Percentiles rank a stretch among this genome's conserved stretches.
These are phyloP conservation scores for Mycena venus DNA, from an alignment of 768 basidiomycete genomes.

Conservation along the genomic window DNA sequence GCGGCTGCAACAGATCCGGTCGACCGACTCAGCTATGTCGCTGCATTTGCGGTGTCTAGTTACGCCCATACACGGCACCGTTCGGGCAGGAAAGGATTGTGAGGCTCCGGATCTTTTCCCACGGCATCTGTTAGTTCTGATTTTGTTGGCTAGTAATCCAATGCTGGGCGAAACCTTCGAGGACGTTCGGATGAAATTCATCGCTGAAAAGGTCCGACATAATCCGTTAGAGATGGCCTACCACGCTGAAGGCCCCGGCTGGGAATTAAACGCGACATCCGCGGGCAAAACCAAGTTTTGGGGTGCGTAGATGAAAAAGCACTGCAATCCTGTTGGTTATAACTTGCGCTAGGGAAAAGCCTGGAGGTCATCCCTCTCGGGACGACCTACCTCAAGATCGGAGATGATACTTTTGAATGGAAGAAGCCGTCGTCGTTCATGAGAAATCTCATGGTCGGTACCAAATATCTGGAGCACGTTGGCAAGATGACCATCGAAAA, in stretches of 20 bases:
- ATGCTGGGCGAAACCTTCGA: conserved; percentile 93
- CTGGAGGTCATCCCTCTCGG: conserved; percentile 90
- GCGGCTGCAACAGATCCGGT: conserved; percentile 68
- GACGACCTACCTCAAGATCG: conserved; percentile 74
- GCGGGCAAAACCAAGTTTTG: conserved; percentile 91
- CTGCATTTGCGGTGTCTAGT: conserved; percentile 87
- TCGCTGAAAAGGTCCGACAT: conserved; percentile 91
- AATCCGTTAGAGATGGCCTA: conserved; percentile 89
- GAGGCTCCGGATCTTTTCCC: conserved; percentile 41
- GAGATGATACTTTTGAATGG: conserved; percentile 80
- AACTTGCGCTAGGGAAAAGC: conserved; percentile 75
- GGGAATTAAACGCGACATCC: conserved; percentile 84
- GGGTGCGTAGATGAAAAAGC: conserved; percentile 78
- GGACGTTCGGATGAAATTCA: conserved; percentile 82
- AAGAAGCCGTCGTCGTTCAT: conserved; percentile 90
- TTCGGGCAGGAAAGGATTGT: conserved; percentile 91
- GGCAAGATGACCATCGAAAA: conserved; percentile 86
- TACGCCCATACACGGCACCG: conserved; percentile 87
- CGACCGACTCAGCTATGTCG: conserved; percentile 80
- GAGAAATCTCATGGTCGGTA: conserved; percentile 90
- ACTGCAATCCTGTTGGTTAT: conserved; percentile 23
- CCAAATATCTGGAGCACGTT: conserved; percentile 90
- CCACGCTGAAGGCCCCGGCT: conserved; percentile 84
- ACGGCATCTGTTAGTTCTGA: conserved; percentile 12
- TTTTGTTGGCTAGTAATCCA: conserved; percentile 75